Base-by-base conservation (phyloP, 2,329 filamentous ascomycete species). In the Exserohilum rostratum region DNA sequence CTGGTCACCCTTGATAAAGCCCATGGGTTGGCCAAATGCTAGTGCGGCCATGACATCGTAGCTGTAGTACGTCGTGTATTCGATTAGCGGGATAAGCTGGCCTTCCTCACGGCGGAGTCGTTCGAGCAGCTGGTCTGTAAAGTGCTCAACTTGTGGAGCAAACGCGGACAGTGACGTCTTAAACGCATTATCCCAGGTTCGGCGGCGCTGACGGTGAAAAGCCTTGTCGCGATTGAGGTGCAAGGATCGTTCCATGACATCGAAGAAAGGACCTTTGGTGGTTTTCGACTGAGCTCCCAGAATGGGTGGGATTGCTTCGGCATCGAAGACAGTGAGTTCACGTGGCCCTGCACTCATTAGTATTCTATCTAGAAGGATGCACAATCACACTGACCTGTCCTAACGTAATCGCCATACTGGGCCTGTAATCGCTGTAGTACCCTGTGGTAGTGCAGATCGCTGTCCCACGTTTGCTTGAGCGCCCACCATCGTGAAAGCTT, bases 1-100 rank as follows among this genome's bases (percentile, higher is more conserved):
- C 30, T 62, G 59, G 18, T 75, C 67, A 15, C 78, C 64, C 65
- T 75, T 78, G 29, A 60, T 56, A 35, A 67, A 68, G n/a, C 74
- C 70, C 58, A 77, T 78, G 42, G 78, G 65, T 46, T 74, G 68
- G 4, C 76, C 78, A 60, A 81, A 81, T 0, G 77, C 76, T 29
- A 82, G 64, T 7, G 72, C 70, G 4, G 78, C 76, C 75, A 80
- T 79, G 20, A 79, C 70, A 60, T 80, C 78, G 62, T 78, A 81
- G 17, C 65, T 72, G 61, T 76, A 81, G 30, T 76, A 71, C 22
- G 72, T 75, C 55, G 79, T 76, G 61, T 73, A 78, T 42, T 76
- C 70, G 1, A 71, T 62, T 29, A 79, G 65, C 42, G 78, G 68
- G 9, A 82, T 55, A 1, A 69, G 58, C 50, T 66, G 45, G 7